Percentiles rank a stretch among this genome's conserved stretches.
Conservation (phyloP, 306 rosid genomes). For the Dalbergia oliveri region DNA sequence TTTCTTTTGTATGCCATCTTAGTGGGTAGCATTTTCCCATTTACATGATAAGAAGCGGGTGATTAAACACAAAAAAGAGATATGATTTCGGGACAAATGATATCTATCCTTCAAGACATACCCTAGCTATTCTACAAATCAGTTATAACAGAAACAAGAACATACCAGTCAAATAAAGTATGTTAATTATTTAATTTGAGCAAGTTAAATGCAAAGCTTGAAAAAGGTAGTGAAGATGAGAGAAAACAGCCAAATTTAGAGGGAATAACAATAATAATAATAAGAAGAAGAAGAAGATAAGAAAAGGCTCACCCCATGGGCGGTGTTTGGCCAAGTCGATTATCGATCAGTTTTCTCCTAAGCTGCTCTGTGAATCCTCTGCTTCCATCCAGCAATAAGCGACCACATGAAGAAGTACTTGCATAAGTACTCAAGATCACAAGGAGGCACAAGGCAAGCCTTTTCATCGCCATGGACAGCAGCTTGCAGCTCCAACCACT, state of each 20-base stretch:
- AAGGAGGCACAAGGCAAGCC: slow-evolving; percentile 41
- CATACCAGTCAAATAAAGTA: neutral
- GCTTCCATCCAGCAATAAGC: slow-evolving; percentile 26
- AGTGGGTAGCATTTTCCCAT: no score
- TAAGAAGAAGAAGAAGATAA: neutral
- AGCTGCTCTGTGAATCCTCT: slow-evolving; percentile 8
- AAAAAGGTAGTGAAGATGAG: neutral
- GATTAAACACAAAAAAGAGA: no score
- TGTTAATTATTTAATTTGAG: neutral
- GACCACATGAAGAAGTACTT: slow-evolving; percentile 27
- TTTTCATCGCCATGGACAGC: slow-evolving; percentile 9
- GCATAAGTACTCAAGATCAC: slow-evolving; percentile 40
- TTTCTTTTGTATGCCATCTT: no score
- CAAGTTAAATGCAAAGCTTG: slow-evolving; percentile 7
- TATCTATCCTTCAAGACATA: no score
- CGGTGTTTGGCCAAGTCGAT: slow-evolving; percentile 68
- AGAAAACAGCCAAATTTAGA: neutral
- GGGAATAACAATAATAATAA: neutral
- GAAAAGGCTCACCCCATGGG: slow-evolving; percentile 68
- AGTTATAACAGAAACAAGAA: neutral
- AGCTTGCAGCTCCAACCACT: slow-evolving; percentile 20
- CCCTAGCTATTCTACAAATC: no score
- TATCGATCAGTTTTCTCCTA: slow-evolving; percentile 50
- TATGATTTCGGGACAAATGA: neutral
- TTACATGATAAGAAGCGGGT: no score